Base-by-base conservation (phyloP, 2,329 filamentous ascomycete species). In the Podosphaera leucotricha region DNA sequence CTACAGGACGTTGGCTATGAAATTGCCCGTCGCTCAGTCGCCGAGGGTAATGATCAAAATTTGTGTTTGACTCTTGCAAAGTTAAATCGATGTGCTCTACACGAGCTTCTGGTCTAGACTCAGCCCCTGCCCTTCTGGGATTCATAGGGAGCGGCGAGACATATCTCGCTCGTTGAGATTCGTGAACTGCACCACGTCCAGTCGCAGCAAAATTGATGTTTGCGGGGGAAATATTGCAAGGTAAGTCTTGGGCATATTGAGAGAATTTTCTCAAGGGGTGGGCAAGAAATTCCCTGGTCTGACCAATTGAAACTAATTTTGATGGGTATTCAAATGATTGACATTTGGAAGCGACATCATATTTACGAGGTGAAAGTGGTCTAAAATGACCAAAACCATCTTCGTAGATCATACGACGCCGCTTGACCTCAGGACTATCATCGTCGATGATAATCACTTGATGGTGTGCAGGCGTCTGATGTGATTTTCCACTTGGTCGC, bases 371-470 rank as follows among this genome's bases (percentile, higher is more conserved):
- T 37, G 50, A 49, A 47, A 51, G 19, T 47, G 49, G 48, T 48
- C 53, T 53, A 19, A 49, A 53, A 37, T 48, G 50, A 44, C 53
- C 47, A 45, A 47, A 38, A 46, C 52, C 51, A 52, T 54, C 49
- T 45, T 55, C 52, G 38, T 50, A 45, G 35, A 55, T 45, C 26
- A 54, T 15, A 38, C 55, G 55, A 47, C 51, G 56, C 42, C 54
- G 54, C 46, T 55, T 57, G 19, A 47, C 41, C 35, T 51, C 49
- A 39, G 54, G 51, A 48, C 50, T 54, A 44, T 53, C 54, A 53
- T 57, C 50, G 46, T 55, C 48, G 46, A 57, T 49, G 37, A 55
- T 46, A 50, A 56, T 53, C 44, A 57, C 50, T 46, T 55, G 48
- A 40, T 49, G 50, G 38, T 46, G 44, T 44, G 42, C 45, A 48